These are phyloP conservation scores for Hydrangea macrophylla DNA, from an alignment of 148 eudicot genomes.

Conservation along the genomic window DNA sequence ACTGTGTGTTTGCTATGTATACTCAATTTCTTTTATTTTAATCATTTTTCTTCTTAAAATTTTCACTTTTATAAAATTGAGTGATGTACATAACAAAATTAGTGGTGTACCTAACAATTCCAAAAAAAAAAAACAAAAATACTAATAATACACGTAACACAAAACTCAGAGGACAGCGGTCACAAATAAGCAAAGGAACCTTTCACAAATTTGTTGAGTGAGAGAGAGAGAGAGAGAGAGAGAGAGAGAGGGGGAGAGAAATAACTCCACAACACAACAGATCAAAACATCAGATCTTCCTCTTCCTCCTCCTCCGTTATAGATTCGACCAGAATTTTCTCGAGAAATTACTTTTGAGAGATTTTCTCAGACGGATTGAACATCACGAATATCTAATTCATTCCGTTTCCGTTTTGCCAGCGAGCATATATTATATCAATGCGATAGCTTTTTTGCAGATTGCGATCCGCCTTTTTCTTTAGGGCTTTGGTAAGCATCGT, in stretches of 20 bases:
- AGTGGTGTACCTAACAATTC: too few relatives aligned
- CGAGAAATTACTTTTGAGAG: neutral
- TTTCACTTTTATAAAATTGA: too few relatives aligned
- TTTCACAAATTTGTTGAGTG: neutral
- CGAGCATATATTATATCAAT: neutral
- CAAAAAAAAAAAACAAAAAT: neutral
- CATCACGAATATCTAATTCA: neutral
- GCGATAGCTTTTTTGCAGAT: neutral
- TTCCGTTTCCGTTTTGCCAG: neutral
- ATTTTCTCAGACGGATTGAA: constrained; percentile 6
- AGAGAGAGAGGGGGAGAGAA: neutral
- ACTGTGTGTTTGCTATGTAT: too few relatives aligned
- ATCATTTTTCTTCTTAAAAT: too few relatives aligned
- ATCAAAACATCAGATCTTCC: constrained; percentile 6
- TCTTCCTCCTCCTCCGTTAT: neutral
- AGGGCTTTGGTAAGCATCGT: constrained; percentile 10
- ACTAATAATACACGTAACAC: neutral
- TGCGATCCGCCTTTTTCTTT: constrained; percentile 14
- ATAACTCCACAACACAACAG: neutral
- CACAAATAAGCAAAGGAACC: constrained; percentile 18
- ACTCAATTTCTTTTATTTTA: too few relatives aligned
- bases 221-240: neutral
- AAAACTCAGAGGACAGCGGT: constrained; percentile 1
- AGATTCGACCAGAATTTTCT: constrained; percentile 11
- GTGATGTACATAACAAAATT: too few relatives aligned